Evolutionary conservation across 306 rosid genomes (phyloP).

Genomic region (Cicer bijugum): DNA sequence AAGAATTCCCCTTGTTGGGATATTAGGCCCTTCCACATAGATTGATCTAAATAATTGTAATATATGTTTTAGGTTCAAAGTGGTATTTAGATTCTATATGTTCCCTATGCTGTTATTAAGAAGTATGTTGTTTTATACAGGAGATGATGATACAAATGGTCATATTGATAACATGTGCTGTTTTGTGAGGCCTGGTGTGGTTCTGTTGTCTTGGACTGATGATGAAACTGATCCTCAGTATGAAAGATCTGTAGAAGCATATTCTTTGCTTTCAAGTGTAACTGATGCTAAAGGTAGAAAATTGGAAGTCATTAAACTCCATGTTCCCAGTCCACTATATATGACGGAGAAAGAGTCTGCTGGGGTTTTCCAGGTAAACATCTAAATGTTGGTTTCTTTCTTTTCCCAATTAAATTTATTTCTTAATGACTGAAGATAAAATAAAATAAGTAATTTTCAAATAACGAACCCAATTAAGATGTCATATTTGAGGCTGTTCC

Average conservation of each 20-base stretch:
- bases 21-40: conserved; percentile 13
- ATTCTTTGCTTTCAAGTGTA: conserved; percentile 63
- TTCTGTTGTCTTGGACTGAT: conserved; percentile 83
- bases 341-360: conserved; percentile 81
- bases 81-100: conserved; percentile 15
- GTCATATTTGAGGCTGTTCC: conserved; percentile 10
- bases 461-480: neutral
- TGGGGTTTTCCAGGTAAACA: conserved; percentile 64
- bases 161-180: conserved; percentile 95
- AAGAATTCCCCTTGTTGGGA: conserved; percentile 17
- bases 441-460: neutral
- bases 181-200: conserved; percentile 87
- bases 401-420: neutral
- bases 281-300: conserved; percentile 85
- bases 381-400: conserved; percentile 32
- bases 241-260: conserved; percentile 74
- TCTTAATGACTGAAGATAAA: conserved; percentile 4
- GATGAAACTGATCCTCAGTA: conserved; percentile 87
- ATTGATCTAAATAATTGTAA: conserved; percentile 21
- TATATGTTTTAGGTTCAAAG: conserved; percentile 30
- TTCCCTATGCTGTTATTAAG: conserved; percentile 26
- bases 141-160: conserved; percentile 97
- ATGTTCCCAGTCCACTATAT: conserved; percentile 75
- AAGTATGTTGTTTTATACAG: conserved; percentile 52
- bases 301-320: conserved; percentile 76